Base-by-base conservation (phyloP, 2,329 filamentous ascomycete species). In the Diaporthe sp. region DNA sequence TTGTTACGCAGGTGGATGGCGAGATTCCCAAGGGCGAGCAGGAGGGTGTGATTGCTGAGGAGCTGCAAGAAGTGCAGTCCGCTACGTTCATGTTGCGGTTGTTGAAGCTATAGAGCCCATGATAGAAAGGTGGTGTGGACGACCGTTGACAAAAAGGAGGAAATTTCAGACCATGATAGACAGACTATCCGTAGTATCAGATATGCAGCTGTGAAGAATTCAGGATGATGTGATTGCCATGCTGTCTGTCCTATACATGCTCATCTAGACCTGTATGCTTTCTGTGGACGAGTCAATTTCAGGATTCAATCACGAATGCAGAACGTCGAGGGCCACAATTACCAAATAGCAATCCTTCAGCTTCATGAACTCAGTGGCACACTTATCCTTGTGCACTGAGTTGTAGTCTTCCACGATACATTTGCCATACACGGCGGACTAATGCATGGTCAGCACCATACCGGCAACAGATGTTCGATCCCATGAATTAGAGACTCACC, bases 401-500 rank as follows among this genome's bases (percentile, higher is more conserved):
- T 96, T 96, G 85, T 97, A 98, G 81, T 98, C 96, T 52, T 91
- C 91, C 68, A 96, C 90, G 77, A 99, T 92, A 82, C 97, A 99
- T 87, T 95, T 96, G 78, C 96, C 97, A 81, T 98, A 99, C 17
- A 90, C 87, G 3, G 95, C 89, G 70, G 95, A 93, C 96, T 98
- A 25, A 66, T 75, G 22, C 72, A 70, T 66, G 67, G 57, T 60
- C 25, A 28, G 35, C 28, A 68, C n/a, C 30, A 54, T 28, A 12
- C 19, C 50, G 52, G 47, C 22, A 58, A 28, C 7, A 47, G 64
- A 25, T 58, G 42, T 55, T 57, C 15, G 25, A 15, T 60, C 33
- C 38, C 33, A 30, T 28, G 30, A 42, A 28, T 12, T 58, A 47
- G 61, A 22, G 9, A 71, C 83, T 70, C 74, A 90, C 89, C 87